These are phyloP conservation scores for Boletus semigastroideus DNA, from an alignment of 1,284 basidiomycete genomes.

Conservation along the genomic window DNA sequence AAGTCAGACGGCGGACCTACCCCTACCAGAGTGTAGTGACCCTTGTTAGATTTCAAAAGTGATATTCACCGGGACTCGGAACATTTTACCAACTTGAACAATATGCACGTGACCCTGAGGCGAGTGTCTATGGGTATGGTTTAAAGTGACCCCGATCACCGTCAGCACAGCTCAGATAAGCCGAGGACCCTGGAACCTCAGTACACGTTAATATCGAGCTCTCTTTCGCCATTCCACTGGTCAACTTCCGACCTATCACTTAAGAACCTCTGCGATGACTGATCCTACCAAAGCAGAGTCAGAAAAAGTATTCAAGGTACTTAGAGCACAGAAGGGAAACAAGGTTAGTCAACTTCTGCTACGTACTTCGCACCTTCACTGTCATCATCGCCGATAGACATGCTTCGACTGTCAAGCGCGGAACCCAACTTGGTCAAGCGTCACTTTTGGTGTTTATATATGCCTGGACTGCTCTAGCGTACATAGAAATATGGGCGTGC, in stretches of 20 bases:
- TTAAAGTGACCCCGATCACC: slow-evolving; percentile 13
- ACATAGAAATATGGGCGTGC: slow-evolving; percentile 97
- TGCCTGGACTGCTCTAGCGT: slow-evolving; percentile 96
- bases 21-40: no score
- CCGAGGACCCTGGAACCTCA: slow-evolving; percentile 16
- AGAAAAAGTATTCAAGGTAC: slow-evolving; percentile 72
- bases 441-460: slow-evolving; percentile 96
- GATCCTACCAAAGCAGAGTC: slow-evolving; percentile 78
- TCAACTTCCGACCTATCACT: slow-evolving; percentile 7
- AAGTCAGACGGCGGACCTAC: no score
- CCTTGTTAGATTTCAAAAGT: no score
- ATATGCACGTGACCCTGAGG: no score
- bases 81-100: no score
- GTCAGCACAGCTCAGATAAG: not conserved
- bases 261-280: slow-evolving; percentile 43
- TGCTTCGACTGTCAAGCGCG: slow-evolving; percentile 98
- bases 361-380: slow-evolving; percentile 1
- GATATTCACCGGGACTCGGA: no score
- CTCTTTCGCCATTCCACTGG: not conserved
- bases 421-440: slow-evolving; percentile 97
- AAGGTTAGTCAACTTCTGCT: slow-evolving; percentile 56
- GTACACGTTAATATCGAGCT: slow-evolving; percentile 12
- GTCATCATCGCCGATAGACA: slow-evolving; percentile 48
- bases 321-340: slow-evolving; percentile 85
- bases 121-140: not conserved